Evolutionary conservation across 352 stramenopile species (phyloP).

Genomic region (Lagenidium giganteum): DNA sequence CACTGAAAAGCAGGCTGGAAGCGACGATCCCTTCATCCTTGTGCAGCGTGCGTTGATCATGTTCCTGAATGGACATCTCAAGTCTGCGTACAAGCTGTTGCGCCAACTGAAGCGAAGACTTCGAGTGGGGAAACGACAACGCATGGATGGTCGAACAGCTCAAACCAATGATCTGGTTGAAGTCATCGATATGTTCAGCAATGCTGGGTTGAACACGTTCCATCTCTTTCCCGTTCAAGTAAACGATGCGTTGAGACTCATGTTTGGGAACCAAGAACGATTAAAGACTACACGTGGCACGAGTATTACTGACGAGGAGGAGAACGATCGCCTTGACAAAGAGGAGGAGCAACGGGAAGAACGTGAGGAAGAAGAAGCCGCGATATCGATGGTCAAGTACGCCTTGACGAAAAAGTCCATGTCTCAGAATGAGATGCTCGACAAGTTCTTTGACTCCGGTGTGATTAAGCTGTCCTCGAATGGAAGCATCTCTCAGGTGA

Average conservation of each 20-base stretch:
- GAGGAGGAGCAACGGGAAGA: constrained; percentile 14
- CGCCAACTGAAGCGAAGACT: constrained; percentile 25
- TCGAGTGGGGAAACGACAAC: constrained; percentile 7
- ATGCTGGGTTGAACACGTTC: constrained; percentile 40
- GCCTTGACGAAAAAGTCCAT: constrained; percentile 31
- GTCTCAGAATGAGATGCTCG: constrained; percentile 32
- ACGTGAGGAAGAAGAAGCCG: constrained; percentile 24
- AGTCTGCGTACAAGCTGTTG: constrained; percentile 41
- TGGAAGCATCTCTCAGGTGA: constrained; percentile 26
- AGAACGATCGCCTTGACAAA: constrained; percentile 6
- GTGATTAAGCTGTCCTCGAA: constrained; percentile 32
- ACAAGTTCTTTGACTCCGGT: constrained; percentile 55
- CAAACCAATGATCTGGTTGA: constrained; percentile 5
- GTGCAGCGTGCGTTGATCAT: constrained; percentile 41
- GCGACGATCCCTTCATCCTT: constrained; percentile 29
- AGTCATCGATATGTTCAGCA: constrained; percentile 44
- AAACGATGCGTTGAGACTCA: constrained; percentile 14
- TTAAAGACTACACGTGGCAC: neutral
- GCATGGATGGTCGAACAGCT: neutral
- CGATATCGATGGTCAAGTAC: constrained; percentile 36
- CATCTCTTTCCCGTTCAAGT: constrained; percentile 25
- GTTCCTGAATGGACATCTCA: constrained; percentile 49
- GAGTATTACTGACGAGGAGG: neutral
- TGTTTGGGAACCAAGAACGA: constrained; percentile 1
- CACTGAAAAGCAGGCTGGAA: constrained; percentile 5